These are phyloP conservation scores for Rubia tinctorum DNA, from an alignment of 305 asterid species.

Conservation along the genomic window DNA sequence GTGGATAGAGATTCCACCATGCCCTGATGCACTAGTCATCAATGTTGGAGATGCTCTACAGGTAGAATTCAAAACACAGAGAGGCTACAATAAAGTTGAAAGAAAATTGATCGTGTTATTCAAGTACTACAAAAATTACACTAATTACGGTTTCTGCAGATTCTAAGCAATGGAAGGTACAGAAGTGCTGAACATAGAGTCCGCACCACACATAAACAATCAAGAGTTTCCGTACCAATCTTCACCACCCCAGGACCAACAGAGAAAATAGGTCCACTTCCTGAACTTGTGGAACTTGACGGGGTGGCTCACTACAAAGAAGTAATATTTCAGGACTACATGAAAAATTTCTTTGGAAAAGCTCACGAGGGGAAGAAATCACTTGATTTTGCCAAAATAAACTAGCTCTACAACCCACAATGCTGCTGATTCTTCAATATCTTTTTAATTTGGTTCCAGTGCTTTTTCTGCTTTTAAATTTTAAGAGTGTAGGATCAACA, in stretches of 20 bases:
- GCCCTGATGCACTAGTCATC: conserved; percentile 32
- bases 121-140: background rate
- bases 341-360: conserved; percentile 29
- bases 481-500: background rate
- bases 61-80: background rate
- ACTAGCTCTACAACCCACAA: background rate
- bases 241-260: conserved; percentile 27
- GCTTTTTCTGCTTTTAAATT: background rate
- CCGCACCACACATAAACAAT: conserved; percentile 26
- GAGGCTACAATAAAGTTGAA: no score
- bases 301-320: conserved; percentile 27
- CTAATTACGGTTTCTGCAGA: background rate
- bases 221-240: conserved; percentile 30
- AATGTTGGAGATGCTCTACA: conserved; percentile 39
- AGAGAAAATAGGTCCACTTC: conserved; percentile 28
- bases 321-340: conserved; percentile 30
- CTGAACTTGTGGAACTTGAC: conserved; percentile 29
- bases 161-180: conserved; percentile 28
- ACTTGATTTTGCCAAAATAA: conserved; percentile 22
- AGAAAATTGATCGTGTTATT: background rate
- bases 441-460: background rate
- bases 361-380: conserved; percentile 35
- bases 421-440: background rate
- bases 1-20: conserved; percentile 39
- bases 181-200: conserved; percentile 37